These are phyloP conservation scores for Quercus phellos DNA, from an alignment of 331 rosid genomes.

Conservation along the genomic window DNA sequence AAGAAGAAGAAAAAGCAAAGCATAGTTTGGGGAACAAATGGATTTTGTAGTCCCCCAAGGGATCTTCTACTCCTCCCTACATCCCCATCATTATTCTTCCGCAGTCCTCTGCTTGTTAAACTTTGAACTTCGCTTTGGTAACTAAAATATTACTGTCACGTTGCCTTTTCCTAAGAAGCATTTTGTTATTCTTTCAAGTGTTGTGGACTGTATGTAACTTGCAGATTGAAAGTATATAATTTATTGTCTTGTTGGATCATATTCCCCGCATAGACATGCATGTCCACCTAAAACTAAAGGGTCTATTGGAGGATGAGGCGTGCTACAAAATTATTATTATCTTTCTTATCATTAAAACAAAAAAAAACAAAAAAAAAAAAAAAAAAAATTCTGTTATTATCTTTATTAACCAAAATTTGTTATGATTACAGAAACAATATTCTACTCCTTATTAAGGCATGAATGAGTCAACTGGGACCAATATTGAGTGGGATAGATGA, in stretches of 20 bases:
- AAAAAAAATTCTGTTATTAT: background rate
- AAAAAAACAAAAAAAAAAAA: background rate
- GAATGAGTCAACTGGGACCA: background rate
- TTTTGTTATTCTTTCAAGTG: background rate
- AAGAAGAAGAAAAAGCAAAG: constrained; percentile 38
- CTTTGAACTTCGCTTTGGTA: constrained; percentile 13
- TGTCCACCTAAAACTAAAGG: background rate
- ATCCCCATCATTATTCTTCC: constrained; percentile 68
- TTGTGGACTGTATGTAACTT: background rate
- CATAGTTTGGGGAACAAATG: constrained; percentile 57
- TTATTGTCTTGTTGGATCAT: background rate
- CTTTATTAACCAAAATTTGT: background rate
- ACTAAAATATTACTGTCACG: constrained; percentile 14
- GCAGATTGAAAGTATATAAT: background rate
- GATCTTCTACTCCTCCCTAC: constrained; percentile 70
- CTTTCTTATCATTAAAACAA: background rate
- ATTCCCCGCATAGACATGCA: background rate
- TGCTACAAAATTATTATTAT: background rate
- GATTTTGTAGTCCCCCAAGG: constrained; percentile 97
- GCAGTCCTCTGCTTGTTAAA: constrained; percentile 15
- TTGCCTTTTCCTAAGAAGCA: background rate
- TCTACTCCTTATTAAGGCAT: background rate
- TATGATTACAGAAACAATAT: constrained; percentile 26
- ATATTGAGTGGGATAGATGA: background rate
- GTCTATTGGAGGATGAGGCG: background rate